These are phyloP conservation scores for Alternaria ventricosa DNA, from an alignment of 2,329 filamentous ascomycete species.

Conservation along the genomic window DNA sequence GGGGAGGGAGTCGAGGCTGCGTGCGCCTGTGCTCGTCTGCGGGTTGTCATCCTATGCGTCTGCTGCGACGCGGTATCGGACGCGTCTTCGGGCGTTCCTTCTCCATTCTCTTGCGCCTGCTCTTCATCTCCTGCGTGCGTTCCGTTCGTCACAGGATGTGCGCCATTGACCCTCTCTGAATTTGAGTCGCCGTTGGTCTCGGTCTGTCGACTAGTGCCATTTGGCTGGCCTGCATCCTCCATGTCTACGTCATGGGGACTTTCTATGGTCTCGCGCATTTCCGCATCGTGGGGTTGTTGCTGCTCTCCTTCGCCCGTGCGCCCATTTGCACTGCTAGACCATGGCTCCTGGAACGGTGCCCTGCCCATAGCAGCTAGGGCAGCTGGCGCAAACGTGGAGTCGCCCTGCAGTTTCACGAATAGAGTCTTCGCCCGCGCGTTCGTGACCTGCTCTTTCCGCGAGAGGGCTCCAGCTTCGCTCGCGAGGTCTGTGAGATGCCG, in stretches of 20 bases:
- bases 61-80: slow-evolving; percentile 52
- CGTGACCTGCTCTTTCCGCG: slow-evolving; percentile 75
- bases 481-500: slow-evolving; percentile 75
- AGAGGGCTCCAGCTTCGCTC: slow-evolving; percentile 70
- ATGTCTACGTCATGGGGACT: slow-evolving; percentile 35
- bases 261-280: slow-evolving; percentile 20
- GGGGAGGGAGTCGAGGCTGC: slow-evolving; percentile 49
- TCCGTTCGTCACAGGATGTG: slow-evolving; percentile 31
- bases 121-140: slow-evolving; percentile 20
- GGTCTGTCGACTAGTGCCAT: slow-evolving; percentile 17
- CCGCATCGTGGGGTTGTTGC: slow-evolving; percentile 11
- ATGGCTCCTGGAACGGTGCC: slow-evolving; percentile 27
- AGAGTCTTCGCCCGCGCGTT: slow-evolving; percentile 78
- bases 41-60: slow-evolving; percentile 62
- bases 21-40: slow-evolving; percentile 60
- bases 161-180: slow-evolving; percentile 21
- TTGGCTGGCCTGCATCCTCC: slow-evolving; percentile 30
- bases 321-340: slow-evolving; percentile 16
- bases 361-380: slow-evolving; percentile 58
- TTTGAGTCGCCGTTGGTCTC: slow-evolving; percentile 18
- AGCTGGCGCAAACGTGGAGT: slow-evolving; percentile 70
- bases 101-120: slow-evolving; percentile 31
- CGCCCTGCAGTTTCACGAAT: slow-evolving; percentile 75
- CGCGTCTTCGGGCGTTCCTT: slow-evolving; percentile 44
- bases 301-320: slow-evolving; percentile 16